Conservation (phyloP, 306 rosid species). For the Adenanthera pavonina region DNA sequence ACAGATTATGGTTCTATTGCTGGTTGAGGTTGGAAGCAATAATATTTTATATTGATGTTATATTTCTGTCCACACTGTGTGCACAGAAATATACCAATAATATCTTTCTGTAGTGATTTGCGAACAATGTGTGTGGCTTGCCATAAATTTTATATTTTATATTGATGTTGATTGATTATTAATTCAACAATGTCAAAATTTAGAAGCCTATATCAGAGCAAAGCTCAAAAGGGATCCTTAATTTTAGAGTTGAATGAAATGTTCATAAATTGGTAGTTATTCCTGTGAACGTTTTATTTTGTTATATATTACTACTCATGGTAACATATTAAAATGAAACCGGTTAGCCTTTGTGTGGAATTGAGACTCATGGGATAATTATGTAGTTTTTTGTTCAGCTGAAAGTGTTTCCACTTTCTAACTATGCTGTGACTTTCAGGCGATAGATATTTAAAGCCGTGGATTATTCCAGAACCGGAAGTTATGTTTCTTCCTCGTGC, state of each 20-base stretch:
- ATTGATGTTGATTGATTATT: not conserved
- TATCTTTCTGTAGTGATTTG: slow-evolving; percentile 21
- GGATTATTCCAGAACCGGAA: slow-evolving; percentile 96
- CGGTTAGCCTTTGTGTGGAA: not conserved
- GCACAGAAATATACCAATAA: too few relatives aligned
- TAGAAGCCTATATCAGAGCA: not conserved
- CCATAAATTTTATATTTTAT: too few relatives aligned
- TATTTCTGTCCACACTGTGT: too few relatives aligned
- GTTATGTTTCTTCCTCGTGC: slow-evolving; percentile 79
- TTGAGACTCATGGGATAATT: slow-evolving; percentile 3
- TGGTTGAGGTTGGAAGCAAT: not conserved
- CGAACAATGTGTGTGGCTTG: not conserved
- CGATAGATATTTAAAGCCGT: slow-evolving; percentile 83
- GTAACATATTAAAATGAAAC: not conserved
- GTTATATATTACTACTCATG: not conserved
- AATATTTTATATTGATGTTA: too few relatives aligned
- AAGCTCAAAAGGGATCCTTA: slow-evolving; percentile 11
- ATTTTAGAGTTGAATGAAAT: slow-evolving; percentile 23
- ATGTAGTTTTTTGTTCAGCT: slow-evolving; percentile 16
- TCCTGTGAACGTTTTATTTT: slow-evolving; percentile 7
- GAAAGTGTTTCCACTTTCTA: slow-evolving; percentile 28
- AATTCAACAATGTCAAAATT: slow-evolving; percentile 12
- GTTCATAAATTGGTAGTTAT: slow-evolving; percentile 1
- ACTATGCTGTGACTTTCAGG: slow-evolving; percentile 54
- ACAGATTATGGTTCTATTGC: not conserved